A percentile compares a stretch with the other conserved stretches of the same genome.
phyloP scores from a whole-genome alignment of 331 rosid genomes.

The Quercus tomentella region DNA sequence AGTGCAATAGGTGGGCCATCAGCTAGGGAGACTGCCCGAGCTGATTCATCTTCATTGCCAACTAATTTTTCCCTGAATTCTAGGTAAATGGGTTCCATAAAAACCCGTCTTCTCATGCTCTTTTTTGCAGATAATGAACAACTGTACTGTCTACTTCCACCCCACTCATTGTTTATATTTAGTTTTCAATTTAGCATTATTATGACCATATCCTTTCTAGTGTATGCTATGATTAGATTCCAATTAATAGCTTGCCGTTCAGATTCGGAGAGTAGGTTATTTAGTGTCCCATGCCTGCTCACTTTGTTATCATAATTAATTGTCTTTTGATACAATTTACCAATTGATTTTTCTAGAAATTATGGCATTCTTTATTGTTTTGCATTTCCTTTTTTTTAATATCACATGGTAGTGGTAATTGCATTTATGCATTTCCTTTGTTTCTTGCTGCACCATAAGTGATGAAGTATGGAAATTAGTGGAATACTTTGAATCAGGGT shows the following conservation, averaged over 20 bases:
- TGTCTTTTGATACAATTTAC: background rate
- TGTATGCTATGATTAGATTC: background rate
- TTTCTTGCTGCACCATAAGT: background rate
- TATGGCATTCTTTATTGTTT: background rate
- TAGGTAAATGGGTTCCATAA: constrained; percentile 48
- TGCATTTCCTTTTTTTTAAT: background rate
- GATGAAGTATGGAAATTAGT: background rate
- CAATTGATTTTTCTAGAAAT: background rate
- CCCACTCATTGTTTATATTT: background rate
- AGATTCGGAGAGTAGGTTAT: background rate
- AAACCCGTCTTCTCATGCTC: background rate
- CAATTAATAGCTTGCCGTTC: background rate
- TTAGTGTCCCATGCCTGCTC: background rate
- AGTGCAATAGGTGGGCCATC: constrained; percentile 75
- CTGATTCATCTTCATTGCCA: constrained; percentile 78
- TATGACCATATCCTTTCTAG: background rate
- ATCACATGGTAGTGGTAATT: background rate
- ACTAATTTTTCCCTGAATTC: constrained; percentile 59
- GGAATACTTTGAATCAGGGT: background rate
- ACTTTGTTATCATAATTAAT: background rate
- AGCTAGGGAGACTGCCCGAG: constrained; percentile 74
- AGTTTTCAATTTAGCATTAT: background rate
- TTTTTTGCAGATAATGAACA: background rate
- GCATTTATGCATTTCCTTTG: background rate
- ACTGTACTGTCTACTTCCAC: background rate